These are phyloP conservation scores for Suhomyces choctaworum DNA, from an alignment of 1,139 yeast species.

Conservation along the genomic window DNA sequence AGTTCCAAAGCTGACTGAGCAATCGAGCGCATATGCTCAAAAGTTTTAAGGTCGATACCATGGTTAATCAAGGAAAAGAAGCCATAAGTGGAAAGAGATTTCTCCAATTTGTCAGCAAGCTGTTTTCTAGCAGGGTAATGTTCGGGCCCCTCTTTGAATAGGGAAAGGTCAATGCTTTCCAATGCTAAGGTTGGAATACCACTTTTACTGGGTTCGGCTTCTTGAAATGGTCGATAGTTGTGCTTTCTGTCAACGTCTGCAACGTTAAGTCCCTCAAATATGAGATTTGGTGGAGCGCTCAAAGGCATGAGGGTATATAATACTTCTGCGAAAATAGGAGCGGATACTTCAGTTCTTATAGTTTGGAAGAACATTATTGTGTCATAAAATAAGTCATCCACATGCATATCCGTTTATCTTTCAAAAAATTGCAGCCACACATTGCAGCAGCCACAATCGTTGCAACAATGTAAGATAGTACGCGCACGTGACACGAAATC, in stretches of 20 bases:
- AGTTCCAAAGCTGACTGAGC: conserved; percentile 40
- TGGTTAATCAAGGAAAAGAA: conserved; percentile 45
- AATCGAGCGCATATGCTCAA: conserved; percentile 35
- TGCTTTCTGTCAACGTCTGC: conserved; percentile 25
- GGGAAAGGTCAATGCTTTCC: conserved; percentile 38
- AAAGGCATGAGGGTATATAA: too few species aligned
- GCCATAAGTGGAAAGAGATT: conserved; percentile 45
- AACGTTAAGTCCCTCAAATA: conserved; percentile 7
- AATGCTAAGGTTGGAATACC: conserved; percentile 26
- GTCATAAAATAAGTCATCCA: too few species aligned
- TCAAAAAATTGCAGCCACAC: too few species aligned
- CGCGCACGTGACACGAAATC: too few species aligned
- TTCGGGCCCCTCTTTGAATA: conserved; percentile 37
- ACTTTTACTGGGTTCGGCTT: conserved; percentile 26
- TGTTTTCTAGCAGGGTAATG: conserved; percentile 24
- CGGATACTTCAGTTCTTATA: too few species aligned
- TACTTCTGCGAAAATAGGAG: too few species aligned
- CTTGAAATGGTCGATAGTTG: conserved; percentile 35
- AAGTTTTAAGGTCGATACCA: conserved; percentile 31
- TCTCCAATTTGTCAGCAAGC: conserved; percentile 35
- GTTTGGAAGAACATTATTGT: too few species aligned
- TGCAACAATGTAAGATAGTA: too few species aligned
- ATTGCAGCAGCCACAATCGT: too few species aligned
- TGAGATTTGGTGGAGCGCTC: conserved; percentile 8
- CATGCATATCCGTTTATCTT: too few species aligned